A percentile compares a stretch with the other conserved stretches of the same genome.
These are phyloP conservation scores for Trametes gibbosa DNA, from an alignment of 768 basidiomycete genomes.

Conservation along the genomic window DNA sequence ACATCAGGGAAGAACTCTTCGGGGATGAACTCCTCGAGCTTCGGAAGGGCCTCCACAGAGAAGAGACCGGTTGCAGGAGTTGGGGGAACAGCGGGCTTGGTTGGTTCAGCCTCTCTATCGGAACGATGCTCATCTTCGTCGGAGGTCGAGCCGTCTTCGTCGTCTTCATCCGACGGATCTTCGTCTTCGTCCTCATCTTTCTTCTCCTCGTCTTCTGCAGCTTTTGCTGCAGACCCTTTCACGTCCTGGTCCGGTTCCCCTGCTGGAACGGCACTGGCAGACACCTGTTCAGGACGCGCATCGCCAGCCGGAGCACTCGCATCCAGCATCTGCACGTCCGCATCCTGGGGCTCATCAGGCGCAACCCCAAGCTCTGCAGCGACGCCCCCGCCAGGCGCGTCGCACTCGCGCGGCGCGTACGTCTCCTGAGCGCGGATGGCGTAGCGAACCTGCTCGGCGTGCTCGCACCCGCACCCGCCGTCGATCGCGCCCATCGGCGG, in stretches of 20 bases:
- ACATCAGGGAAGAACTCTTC: constrained; percentile 26
- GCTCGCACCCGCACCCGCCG: constrained; percentile 6
- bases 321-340: neutral
- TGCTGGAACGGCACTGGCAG: neutral
- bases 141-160: neutral
- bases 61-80: neutral
- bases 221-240: neutral
- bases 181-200: neutral
- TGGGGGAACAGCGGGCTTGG: too few species aligned
- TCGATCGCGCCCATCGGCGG: constrained; percentile 7
- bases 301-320: neutral
- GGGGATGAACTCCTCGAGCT: constrained; percentile 28
- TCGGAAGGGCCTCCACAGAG: constrained; percentile 20
- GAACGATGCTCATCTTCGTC: neutral
- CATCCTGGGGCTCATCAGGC: neutral
- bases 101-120: too few species aligned
- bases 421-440: neutral
- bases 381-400: neutral
- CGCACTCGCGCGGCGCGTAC: neutral
- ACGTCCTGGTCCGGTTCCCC: neutral
- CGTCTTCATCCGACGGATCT: neutral
- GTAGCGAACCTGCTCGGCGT: constrained; percentile 3
- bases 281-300: neutral
- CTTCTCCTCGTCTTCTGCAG: neutral
- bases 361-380: neutral